Conservation (phyloP, 805 yeast species). For the Jamesozyma rosinii region DNA sequence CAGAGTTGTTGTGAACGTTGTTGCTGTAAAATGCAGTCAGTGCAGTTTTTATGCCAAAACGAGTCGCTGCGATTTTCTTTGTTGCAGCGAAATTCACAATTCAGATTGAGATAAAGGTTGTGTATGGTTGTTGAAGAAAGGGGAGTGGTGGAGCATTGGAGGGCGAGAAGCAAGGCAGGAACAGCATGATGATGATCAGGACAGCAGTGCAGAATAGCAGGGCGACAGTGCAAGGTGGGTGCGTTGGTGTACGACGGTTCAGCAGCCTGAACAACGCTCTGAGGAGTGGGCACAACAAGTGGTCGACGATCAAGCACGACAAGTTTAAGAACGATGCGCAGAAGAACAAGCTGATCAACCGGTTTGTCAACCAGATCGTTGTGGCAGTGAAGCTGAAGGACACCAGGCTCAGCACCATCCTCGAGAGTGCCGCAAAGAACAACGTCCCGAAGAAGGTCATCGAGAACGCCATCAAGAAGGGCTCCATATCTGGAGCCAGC, state of each 20-base stretch:
- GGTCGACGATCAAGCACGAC: slow-evolving; percentile 92
- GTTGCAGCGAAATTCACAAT: too few species aligned
- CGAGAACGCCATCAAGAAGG: slow-evolving; percentile 81
- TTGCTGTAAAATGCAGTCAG: too few species aligned
- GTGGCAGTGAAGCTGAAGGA: slow-evolving; percentile 60
- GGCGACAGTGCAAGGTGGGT: too few species aligned
- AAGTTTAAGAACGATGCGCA: slow-evolving; percentile 87
- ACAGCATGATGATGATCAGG: too few species aligned
- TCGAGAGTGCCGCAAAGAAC: slow-evolving; percentile 66
- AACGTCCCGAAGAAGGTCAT: slow-evolving; percentile 78
- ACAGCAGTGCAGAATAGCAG: too few species aligned
- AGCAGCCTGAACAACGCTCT: slow-evolving; percentile 1
- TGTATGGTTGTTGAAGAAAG: too few species aligned
- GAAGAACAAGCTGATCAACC: slow-evolving; percentile 58
- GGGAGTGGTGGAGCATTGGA: too few species aligned
- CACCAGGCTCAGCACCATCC: slow-evolving; percentile 46
- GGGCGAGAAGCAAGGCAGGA: too few species aligned
- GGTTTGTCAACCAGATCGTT: slow-evolving; percentile 63
- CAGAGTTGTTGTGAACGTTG: not conserved
- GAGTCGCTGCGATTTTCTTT: too few species aligned
- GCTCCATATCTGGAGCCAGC: slow-evolving; percentile 41
- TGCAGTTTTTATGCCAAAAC: not conserved
- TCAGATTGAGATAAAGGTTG: too few species aligned
- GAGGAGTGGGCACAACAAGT: slow-evolving; percentile 73
- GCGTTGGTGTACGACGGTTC: too few species aligned